Base-by-base conservation (phyloP, 208 protist genomes). In the Acanthamoeba castellanii region DNA sequence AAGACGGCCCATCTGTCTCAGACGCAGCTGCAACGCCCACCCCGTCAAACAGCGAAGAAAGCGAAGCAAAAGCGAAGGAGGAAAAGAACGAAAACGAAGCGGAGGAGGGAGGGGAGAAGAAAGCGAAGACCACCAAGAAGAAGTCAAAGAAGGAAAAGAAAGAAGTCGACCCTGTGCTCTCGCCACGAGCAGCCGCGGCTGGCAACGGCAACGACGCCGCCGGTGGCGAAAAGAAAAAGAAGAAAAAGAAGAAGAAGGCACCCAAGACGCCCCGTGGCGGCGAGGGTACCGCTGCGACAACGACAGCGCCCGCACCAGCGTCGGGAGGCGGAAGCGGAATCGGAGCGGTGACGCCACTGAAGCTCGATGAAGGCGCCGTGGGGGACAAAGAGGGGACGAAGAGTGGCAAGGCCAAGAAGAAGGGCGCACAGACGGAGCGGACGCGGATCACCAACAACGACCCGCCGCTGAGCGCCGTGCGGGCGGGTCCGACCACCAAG, bases 241-340 rank as follows among this genome's bases (percentile, higher is more conserved):
- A 78, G 70, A 78, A 78, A 6, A 78, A 78, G 30, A 78, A 78
- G 30, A 78, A 78, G 70, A 78, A 78, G 30, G 37, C 25, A n/a
- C 70, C 70, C 11, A 78, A 78, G 70, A 78, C 70, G 37, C 70
- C 70, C 37, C 70, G 70, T 25, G 37, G 70, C 70, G 70, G 30
- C 20, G 30, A 8, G 16, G 30, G 30, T 1, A 8, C 2, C 70
- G n/a, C 13, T 11, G 30, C 32, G 20, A n/a, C 70, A 9, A 34
- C 16, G 22, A 1, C 50, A 18, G 14, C 50, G 50, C 50, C 50
- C 7, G 50, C 50, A 55, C 50, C 50, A 18, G 14, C 13, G 13
- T 20, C 13, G 13, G 50, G 50, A 11, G 50, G 50, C 50, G 50
- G 50, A 18, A 55, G 50, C 50, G 50, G 50, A 6, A 55, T n/a